Conservation (phyloP, 345 rosid species). For the Dipteronia sinensis region DNA sequence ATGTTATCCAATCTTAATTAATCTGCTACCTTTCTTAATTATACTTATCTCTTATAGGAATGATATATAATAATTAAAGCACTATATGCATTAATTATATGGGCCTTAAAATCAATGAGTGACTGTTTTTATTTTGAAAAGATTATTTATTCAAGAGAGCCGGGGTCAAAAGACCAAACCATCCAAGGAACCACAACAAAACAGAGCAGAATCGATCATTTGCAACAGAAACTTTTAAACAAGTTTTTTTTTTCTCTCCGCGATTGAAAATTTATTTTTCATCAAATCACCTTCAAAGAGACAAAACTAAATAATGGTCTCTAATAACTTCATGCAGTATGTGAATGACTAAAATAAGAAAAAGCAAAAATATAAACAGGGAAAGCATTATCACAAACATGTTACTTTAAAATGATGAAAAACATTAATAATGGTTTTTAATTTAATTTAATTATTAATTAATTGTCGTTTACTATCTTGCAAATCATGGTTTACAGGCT, state of each 20-base stretch:
- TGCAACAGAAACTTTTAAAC: neutral
- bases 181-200: no score
- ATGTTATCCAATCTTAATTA: no score
- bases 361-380: neutral
- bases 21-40: no score
- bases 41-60: no score
- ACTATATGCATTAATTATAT: neutral
- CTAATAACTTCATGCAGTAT: neutral
- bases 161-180: no score
- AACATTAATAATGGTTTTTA: neutral
- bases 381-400: neutral
- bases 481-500: conserved; percentile 5
- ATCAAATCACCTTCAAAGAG: neutral
- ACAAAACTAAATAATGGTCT: neutral
- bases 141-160: no score
- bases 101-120: neutral
- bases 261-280: neutral
- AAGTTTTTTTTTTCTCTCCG: neutral
- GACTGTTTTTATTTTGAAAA: no score
- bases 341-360: neutral
- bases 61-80: neutral
- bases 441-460: neutral
- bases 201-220: no score
- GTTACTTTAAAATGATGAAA: conserved; percentile 5
- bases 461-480: neutral